These are phyloP conservation scores for Didymellaceae sp. DNA, from an alignment of 2,329 filamentous ascomycete species.

Conservation along the genomic window DNA sequence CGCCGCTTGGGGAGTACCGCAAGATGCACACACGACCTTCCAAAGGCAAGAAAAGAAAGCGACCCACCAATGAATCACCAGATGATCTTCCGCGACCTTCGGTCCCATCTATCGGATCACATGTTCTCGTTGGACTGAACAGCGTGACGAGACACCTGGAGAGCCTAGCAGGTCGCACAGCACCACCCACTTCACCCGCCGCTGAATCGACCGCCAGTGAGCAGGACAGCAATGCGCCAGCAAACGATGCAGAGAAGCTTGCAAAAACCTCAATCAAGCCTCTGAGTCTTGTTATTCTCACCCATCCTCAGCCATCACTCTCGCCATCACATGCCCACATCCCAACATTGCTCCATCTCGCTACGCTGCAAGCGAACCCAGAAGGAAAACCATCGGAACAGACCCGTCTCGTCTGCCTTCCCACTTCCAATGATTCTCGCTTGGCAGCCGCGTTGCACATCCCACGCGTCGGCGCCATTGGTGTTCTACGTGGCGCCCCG, in stretches of 20 bases:
- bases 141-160: conserved; percentile 67
- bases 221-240: not conserved
- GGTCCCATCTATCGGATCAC: conserved; percentile 58
- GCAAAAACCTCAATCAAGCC: not conserved
- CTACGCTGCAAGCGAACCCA: conserved; percentile 20
- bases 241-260: not conserved
- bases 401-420: conserved; percentile 68
- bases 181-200: conserved; percentile 19
- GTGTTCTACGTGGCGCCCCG: conserved; percentile 63
- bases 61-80: conserved; percentile 28
- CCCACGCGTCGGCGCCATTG: conserved; percentile 70
- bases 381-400: conserved; percentile 24
- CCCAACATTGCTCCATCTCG: conserved; percentile 41
- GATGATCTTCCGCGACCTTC: conserved; percentile 38
- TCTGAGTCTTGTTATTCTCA: conserved; percentile 40
- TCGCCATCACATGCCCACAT: conserved; percentile 45
- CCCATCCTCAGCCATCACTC: conserved; percentile 40
- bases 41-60: conserved; percentile 65
- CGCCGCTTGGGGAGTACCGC: conserved; percentile 69
- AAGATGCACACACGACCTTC: conserved; percentile 62
- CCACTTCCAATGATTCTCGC: conserved; percentile 64
- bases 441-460: conserved; percentile 65
- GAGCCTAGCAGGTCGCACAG: conserved; percentile 41
- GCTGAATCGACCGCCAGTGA: not conserved
- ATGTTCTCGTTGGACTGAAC: conserved; percentile 70